Base-by-base conservation (phyloP, 176 grass and related monocot genomes). In the Oryza officinalis region DNA sequence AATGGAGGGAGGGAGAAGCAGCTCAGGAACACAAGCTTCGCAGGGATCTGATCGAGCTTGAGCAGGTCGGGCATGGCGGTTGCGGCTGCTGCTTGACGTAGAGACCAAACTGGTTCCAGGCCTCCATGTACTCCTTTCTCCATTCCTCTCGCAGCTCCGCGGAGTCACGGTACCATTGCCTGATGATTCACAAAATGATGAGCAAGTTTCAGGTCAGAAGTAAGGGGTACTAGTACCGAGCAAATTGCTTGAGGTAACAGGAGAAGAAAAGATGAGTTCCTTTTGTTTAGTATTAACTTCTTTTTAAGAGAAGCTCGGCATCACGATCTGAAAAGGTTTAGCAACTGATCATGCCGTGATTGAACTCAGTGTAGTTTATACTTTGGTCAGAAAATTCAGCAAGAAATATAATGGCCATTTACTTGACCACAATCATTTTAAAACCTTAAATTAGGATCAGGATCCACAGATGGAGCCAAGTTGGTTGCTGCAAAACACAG, bases 91-190 rank as follows among this genome's bases (percentile, higher is more conserved):
- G 63, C 60, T 84, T 88, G 67, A 88, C 80, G 26, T 40, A 83
- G 9, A 90, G 71, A 28, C 84, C 92, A 22, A 86, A 91, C 37
- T 84, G 76, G 72, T 78, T 91, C 85, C 88, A 91, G 40, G 92
- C 92, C 40, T 98, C 91, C 68, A 91, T 28, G 50, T 95, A 98
- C 79, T 98, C 92, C 67, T 71, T 95, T 28, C 88, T 93, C 95
- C 92, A 98, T 17, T 76, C 92, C 10, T 93, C 90, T 71, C 92
- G 87, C 6, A 98, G 71, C 67, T 98, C 90, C 4, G 88, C 86
- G 0, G 90, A 93, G 37, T 95, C 92, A 3, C 13, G 82, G 75
- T 87, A 93, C 92, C 95, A 98, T 71, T 98, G 95, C 89, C 95
- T 98, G 84, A 80, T 52, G 63, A 71, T 68, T 65, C 14, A 84